phyloP scores from a whole-genome alignment of 176 grass and related monocot species.

The maize (Zea mays) region Zm-B73-REFERENCE-NAM-5.0 NC_050100.1:217267501-217268000 shows the following conservation, averaged over 20 bases:
- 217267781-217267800: conserved; percentile 17
- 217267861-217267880: too few relatives aligned
- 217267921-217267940: conserved; percentile 53
- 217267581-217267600: conserved; percentile 5
- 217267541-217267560: conserved; percentile 64
- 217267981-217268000: conserved; percentile 34
- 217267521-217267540: conserved; percentile 57
- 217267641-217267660: conserved; percentile 50
- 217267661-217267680: conserved; percentile 71
- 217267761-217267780: conserved; percentile 35
- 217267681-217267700: conserved; percentile 69
- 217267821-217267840: conserved; percentile 57
- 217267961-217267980: neutral
- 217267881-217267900: conserved; percentile 34
- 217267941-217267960: conserved; percentile 16
- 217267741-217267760: conserved; percentile 40
- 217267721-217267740: conserved; percentile 27
- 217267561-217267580: conserved; percentile 49
- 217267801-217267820: conserved; percentile 62
- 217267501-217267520: conserved; percentile 47
- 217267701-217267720: conserved; percentile 33
- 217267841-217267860: conserved; percentile 45
- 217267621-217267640: conserved; percentile 50
- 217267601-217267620: conserved; percentile 69
- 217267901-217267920: conserved; percentile 31